Conservation (phyloP, 805 yeast species). For the Starmera pachycereana region DNA sequence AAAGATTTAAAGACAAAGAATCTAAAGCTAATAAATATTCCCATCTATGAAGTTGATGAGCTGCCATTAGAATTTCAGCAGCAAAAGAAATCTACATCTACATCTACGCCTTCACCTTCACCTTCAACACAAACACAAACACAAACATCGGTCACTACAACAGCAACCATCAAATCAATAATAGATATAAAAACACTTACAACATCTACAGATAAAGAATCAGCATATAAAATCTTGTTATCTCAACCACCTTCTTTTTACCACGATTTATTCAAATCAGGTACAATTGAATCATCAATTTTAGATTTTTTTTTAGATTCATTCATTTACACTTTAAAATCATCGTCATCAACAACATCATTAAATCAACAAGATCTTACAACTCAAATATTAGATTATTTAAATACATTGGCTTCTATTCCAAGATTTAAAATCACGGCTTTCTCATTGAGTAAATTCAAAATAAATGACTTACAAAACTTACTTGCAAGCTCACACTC, state of each 20-base stretch:
- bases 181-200: background rate
- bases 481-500: too few relatives aligned
- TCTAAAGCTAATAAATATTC: constrained; percentile 15
- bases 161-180: background rate
- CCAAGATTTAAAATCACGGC: constrained; percentile 12
- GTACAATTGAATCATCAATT: constrained; percentile 41
- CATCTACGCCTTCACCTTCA: background rate
- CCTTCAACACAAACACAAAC: background rate
- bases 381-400: background rate
- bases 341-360: background rate
- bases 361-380: background rate
- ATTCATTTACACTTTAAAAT: constrained; percentile 1
- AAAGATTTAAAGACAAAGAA: constrained; percentile 7
- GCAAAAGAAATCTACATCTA: background rate
- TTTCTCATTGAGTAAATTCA: background rate
- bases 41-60: constrained; percentile 30
- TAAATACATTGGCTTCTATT: constrained; percentile 3
- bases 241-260: constrained; percentile 18
- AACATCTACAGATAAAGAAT: constrained; percentile 12
- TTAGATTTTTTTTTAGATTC: constrained; percentile 39
- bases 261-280: constrained; percentile 23
- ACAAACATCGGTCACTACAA: constrained; percentile 28
- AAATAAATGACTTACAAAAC: background rate
- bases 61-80: constrained; percentile 29
- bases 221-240: constrained; percentile 29